Evolutionary conservation across 1,139 yeast genomes (phyloP), one percentile per base, ranked within the genome.

Genomic region (Taiozyma sp.): DNA sequence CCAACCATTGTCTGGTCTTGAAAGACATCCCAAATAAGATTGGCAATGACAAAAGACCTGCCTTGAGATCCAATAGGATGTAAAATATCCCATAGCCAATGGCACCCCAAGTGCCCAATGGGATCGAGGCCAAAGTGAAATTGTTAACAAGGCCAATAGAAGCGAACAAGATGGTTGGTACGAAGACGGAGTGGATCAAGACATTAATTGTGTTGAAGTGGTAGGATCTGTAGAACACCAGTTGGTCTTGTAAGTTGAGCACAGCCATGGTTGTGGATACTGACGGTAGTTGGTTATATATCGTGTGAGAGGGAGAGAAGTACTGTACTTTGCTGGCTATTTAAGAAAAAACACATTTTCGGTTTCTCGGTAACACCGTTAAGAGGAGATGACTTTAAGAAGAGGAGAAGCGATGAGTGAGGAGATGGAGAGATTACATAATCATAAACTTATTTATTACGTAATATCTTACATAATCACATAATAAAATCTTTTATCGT

Each of bases 211-310:
- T 71, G 65, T 88, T 75, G 65, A 77, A 75, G 67, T 93, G 99
- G 65, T 92, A 92, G 3, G 88, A 78, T 67, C 95, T 83, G 73
- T 93, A 93, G 63, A 88, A 88, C 28, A 83, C 82, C 50, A 92
- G 75, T 60, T 92, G 97, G 40, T 78, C 76, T 49, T 79, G 78
- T 38, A 89, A 71, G 59, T 84, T 79, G 22, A 83, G 41, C 1
- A 54, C 38, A 44, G 53, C 46, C 53, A 50, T 50, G 14, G 16
- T 43, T 16, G 36, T 16, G 36, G 12, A 24, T 24, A 24, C 8
- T 24, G 27, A 19, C 19, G 19, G 27, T 24, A 24, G 8, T 24
- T 24, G 8, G 19, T 19, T 19, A 19, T 19, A 19, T 19, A 19
- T 19, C 19, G 19, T 19, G 19, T 19, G 27, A 24, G 8, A 24